Base-by-base conservation (phyloP, 169 alveolate species). In the Eimeria praecox region DNA sequence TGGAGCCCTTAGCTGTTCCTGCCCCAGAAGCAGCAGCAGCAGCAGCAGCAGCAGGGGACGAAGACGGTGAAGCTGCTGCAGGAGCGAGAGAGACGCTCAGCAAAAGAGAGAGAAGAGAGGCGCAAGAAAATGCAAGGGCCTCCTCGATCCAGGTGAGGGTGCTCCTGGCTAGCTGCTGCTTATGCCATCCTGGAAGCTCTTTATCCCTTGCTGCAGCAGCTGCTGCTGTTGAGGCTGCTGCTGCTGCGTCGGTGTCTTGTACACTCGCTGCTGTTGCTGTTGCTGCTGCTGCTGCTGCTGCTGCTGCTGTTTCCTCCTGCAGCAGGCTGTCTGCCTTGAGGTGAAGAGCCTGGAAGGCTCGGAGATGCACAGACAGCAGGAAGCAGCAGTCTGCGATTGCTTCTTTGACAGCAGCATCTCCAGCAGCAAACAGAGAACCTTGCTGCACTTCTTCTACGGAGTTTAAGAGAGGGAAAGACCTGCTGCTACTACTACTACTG, bases 61-160 rank as follows among this genome's bases (percentile, higher is more conserved):
- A 42, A 12, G 77, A 62, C 24, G 71, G 54, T 33, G 75, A 12
- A 2, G 75, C 38, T 9, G 54, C 20, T 38, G 92, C 92, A 20
- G 75, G 62, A 1, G 92, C 35, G 24, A 85, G 38, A 78, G 78
- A 85, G 35, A 85, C 56, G 27, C 33, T 69, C 30, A 52, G 33
- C 10, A 85, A 59, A 40, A 56, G 59, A 5, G 92, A 49, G 24
- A 85, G 92, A 12, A 85, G 80, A 33, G 80, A 56, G 18, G 80
- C 73, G 38, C 64, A 33, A 54, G 92, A 85, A 30, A 85, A 85
- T 77, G 92, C 92, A 16, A 56, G 75, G 78, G 92, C 92, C 62
- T 85, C 92, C 78, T 85, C 78, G 27, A 85, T 40, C 92, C 92
- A 85, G 2, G 92, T 10, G 14, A 85, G 77, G 16, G 78, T 59